Percentiles rank a stretch among this genome's conserved stretches.
These are phyloP conservation scores for Colletotrichum graminicola DNA, from an alignment of 2,329 filamentous ascomycete genomes.

Conservation along the genomic window DNA sequence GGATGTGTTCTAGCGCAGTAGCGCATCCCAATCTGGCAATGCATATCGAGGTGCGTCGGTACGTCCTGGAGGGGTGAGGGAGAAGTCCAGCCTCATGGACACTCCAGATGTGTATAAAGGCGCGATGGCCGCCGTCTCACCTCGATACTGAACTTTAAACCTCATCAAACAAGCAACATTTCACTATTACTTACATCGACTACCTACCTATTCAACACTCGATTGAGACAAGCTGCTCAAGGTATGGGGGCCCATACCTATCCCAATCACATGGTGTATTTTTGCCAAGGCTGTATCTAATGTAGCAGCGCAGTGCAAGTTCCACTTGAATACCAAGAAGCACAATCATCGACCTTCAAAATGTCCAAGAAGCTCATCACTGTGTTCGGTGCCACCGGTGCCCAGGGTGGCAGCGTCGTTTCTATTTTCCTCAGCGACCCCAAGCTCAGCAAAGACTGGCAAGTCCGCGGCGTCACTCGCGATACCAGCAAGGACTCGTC, in stretches of 20 bases:
- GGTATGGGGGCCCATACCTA: background rate
- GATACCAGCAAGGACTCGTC: slow-evolving; percentile 58
- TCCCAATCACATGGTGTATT: background rate
- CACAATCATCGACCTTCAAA: background rate
- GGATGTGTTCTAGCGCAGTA: background rate
- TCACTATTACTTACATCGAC: background rate
- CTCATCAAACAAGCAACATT: background rate
- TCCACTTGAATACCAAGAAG: background rate
- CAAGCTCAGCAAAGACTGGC: slow-evolving; percentile 60
- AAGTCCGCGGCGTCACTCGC: slow-evolving; percentile 68
- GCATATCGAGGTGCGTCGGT: slow-evolving; percentile 21
- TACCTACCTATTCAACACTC: background rate
- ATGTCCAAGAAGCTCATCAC: slow-evolving; percentile 60
- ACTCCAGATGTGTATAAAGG: slow-evolving; percentile 8
- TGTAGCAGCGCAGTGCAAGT: background rate
- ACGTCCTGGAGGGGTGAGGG: background rate
- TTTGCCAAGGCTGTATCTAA: background rate
- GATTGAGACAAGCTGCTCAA: background rate
- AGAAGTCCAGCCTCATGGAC: background rate
- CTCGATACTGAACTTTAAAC: background rate
- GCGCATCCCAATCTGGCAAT: slow-evolving; percentile 20
- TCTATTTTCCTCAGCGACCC: slow-evolving; percentile 53
- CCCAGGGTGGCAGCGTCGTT: slow-evolving; percentile 70
- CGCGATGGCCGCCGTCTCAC: background rate
- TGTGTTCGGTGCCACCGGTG: slow-evolving; percentile 70